A percentile compares a stretch with the other conserved stretches of the same genome.
Conservation (phyloP, 805 yeast genomes). For the Hanseniaspora singularis region DNA sequence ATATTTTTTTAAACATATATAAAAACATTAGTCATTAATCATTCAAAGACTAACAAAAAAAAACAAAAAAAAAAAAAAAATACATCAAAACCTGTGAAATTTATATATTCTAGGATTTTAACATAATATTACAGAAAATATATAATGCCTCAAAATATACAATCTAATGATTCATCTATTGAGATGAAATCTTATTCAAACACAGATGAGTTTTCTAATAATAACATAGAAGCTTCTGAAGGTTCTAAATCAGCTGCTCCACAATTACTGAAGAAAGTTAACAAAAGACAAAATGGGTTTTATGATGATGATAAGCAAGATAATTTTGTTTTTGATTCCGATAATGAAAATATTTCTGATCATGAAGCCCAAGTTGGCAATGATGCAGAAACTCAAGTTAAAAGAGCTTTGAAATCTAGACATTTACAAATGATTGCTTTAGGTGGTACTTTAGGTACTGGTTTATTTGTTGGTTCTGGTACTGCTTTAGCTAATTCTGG, state of each 20-base stretch:
- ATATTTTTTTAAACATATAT: too few species aligned
- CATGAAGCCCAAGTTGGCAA: constrained; percentile 21
- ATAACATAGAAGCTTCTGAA: background rate
- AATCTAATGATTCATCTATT: too few species aligned
- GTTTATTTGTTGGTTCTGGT: constrained; percentile 56
- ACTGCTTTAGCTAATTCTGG: constrained; percentile 47
- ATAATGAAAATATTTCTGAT: constrained; percentile 10
- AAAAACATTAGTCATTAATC: too few species aligned
- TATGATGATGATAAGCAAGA: constrained; percentile 1
- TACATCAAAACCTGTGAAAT: too few species aligned
- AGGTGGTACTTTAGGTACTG: constrained; percentile 74
- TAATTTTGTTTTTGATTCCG: background rate
- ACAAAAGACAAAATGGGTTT: constrained; percentile 6
- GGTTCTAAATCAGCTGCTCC: too few species aligned
- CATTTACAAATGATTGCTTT: constrained; percentile 66
- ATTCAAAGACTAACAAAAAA: too few species aligned
- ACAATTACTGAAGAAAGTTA: constrained; percentile 8
- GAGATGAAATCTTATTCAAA: background rate
- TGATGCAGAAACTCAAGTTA: constrained; percentile 35
- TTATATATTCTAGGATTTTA: too few species aligned
- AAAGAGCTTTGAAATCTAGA: constrained; percentile 50
- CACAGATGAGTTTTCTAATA: background rate
- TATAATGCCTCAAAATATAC: too few species aligned
- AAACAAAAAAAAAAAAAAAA: too few species aligned
- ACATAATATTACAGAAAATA: too few species aligned